Base-by-base conservation (phyloP, 352 stramenopile genomes). In the Phytopythium vexans region DNA sequence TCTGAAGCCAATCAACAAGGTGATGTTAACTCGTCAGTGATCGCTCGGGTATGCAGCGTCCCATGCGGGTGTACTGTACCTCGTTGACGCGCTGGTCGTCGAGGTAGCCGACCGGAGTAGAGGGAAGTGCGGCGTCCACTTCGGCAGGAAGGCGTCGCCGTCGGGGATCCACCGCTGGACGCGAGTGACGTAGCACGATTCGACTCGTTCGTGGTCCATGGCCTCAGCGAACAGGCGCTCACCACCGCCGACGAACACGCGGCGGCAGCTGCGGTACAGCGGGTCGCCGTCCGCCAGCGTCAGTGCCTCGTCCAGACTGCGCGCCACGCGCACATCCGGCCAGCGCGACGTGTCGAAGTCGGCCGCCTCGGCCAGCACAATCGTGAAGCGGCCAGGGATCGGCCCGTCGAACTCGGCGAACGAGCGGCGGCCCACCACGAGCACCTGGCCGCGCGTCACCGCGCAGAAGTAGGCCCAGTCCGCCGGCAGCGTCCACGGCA, bases 401-500 rank as follows among this genome's bases (percentile, higher is more conserved):
- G 76, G 71, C 27, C 52, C 51, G 14, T 64, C 54, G 46, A 83
- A 82, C 58, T 86, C 71, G 14, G 73, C 55, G 54, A 84, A 86
- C 12, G 76, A 92, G 41, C 60, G 58, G 21, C 78, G 74, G 12
- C 82, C 82, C 32, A 90, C 68, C 34, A 92, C 59, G 44, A 88
- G 64, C 64, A 87, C 77, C 44, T 89, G 77, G 10, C 58, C 51
- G 11, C 53, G 62, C 36, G 77, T 87, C 4, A 62, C 56, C 7
- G 74, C 79, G 42, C 61, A 68, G 62, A 92, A 92, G 61, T 83
- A 92, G 9, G 74, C 49, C 82, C 82, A 92, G 53, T 92, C 82
- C 2, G 62, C 64, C 10, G 82, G 75, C 14, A 92, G 45, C 12
- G 55, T 52, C 82, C 82, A 92, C 16, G 82, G 82, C 40, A 90